A percentile compares a stretch with the other conserved stretches of the same genome.
phyloP scores from a whole-genome alignment of 345 rosid species.

The Aquilaria yunnanensis region DNA sequence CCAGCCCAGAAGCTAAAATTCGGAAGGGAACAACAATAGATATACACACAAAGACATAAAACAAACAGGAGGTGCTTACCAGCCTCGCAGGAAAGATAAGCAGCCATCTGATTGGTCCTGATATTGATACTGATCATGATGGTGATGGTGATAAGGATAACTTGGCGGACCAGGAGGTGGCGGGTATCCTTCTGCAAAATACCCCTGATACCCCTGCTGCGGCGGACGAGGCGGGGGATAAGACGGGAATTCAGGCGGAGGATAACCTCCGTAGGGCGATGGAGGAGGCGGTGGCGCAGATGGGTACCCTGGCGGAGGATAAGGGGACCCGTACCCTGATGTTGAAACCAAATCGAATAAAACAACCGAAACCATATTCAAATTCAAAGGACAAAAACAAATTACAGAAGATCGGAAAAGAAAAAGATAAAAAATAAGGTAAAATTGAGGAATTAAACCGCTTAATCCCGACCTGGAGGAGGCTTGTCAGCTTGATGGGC shows the following conservation, averaged over 20 bases:
- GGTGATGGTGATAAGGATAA: slow-evolving; percentile 37
- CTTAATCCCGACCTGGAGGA: slow-evolving; percentile 42
- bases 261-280: slow-evolving; percentile 47
- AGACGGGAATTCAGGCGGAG: slow-evolving; percentile 41
- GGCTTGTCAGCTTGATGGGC: slow-evolving; percentile 46
- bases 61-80: slow-evolving; percentile 33
- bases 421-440: neutral
- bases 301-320: slow-evolving; percentile 41
- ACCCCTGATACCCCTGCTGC: slow-evolving; percentile 59
- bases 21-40: no score
- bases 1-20: no score
- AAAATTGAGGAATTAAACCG: no score
- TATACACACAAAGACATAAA: neutral
- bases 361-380: neutral
- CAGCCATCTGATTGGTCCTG: slow-evolving; percentile 48
- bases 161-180: slow-evolving; percentile 41
- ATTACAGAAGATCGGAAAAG: no score
- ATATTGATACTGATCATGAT: slow-evolving; percentile 47
- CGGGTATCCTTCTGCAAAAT: slow-evolving; percentile 57
- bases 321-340: slow-evolving; percentile 31
- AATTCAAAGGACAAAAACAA: slow-evolving; percentile 4
- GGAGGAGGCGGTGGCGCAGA: slow-evolving; percentile 54
- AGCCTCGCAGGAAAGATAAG: slow-evolving; percentile 59
- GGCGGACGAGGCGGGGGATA: slow-evolving; percentile 44
- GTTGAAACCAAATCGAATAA: neutral